Conservation (phyloP, 257 asterid species). For the Marsdenia floribunda region DNA sequence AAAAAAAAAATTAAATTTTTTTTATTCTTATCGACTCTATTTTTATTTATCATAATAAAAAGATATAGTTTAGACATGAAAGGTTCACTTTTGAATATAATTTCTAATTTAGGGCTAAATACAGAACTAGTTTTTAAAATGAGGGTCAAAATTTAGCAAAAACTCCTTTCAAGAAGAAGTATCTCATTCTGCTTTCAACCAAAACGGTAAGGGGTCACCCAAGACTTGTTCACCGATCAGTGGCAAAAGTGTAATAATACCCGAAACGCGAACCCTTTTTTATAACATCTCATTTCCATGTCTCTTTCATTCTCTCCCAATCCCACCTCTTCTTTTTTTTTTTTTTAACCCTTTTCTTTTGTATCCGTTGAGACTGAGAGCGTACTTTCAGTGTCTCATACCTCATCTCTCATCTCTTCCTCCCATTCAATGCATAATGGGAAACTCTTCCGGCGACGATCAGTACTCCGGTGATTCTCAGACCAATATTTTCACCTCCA, state of each 20-base stretch:
- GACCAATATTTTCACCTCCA: conserved; percentile 32
- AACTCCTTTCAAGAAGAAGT: background rate
- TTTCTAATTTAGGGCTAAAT: too few relatives aligned
- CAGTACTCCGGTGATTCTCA: conserved; percentile 26
- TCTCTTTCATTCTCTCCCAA: background rate
- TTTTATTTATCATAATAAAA: too few relatives aligned
- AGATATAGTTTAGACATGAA: too few relatives aligned
- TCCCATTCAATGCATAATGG: conserved; percentile 12
- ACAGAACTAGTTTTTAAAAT: too few relatives aligned
- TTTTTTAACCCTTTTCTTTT: background rate
- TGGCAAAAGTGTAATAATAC: background rate
- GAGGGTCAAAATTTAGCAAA: too few relatives aligned
- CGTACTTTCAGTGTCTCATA: background rate
- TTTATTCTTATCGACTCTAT: too few relatives aligned
- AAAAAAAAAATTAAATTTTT: too few relatives aligned
- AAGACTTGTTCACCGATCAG: background rate
- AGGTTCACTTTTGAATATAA: too few relatives aligned
- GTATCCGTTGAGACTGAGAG: conserved; percentile 10
- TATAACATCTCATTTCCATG: background rate
- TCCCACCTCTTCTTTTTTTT: background rate
- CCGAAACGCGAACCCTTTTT: background rate
- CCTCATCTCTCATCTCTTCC: conserved; percentile 5
- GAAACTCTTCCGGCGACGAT: conserved; percentile 27
- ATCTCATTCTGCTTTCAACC: background rate
- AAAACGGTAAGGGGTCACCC: conserved; percentile 3